phyloP scores from a whole-genome alignment of 495 filamentous ascomycete species.

The Neurospora pannonica region DNA sequence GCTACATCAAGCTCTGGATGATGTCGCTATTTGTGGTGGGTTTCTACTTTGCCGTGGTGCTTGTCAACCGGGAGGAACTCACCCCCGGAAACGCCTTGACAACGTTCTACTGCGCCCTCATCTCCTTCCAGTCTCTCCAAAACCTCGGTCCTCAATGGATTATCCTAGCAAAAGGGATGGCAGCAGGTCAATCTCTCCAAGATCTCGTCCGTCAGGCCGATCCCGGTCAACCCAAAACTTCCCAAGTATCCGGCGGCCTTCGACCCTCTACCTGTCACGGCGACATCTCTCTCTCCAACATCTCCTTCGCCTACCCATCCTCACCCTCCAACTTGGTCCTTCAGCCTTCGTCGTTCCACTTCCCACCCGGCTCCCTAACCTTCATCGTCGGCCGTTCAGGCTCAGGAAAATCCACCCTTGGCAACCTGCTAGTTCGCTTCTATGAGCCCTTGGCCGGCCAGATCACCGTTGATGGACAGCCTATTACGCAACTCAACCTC shows the following conservation, averaged over 20 bases:
- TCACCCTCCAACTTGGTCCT: constrained; percentile 56
- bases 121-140: constrained; percentile 65
- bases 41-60: constrained; percentile 75
- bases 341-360: constrained; percentile 47
- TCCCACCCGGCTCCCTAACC: constrained; percentile 61
- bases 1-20: constrained; percentile 62
- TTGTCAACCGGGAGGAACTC: constrained; percentile 45
- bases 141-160: constrained; percentile 65
- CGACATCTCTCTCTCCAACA: constrained; percentile 30
- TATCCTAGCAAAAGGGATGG: constrained; percentile 67
- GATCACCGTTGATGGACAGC: constrained; percentile 58
- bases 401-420: constrained; percentile 87
- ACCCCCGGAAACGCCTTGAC: constrained; percentile 64
- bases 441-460: constrained; percentile 58
- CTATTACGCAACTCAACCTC: constrained; percentile 52
- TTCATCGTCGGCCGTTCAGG: constrained; percentile 84
- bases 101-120: constrained; percentile 74
- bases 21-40: constrained; percentile 80
- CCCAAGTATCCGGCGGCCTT: background rate
- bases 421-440: constrained; percentile 67
- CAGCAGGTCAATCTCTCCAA: constrained; percentile 56
- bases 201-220: constrained; percentile 14
- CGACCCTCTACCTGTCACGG: constrained; percentile 10
- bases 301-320: constrained; percentile 78
- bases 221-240: background rate